Evolutionary conservation across 1,284 basidiomycete species (phyloP).

Genomic region (Cutaneotrichosporon sp.): DNA sequence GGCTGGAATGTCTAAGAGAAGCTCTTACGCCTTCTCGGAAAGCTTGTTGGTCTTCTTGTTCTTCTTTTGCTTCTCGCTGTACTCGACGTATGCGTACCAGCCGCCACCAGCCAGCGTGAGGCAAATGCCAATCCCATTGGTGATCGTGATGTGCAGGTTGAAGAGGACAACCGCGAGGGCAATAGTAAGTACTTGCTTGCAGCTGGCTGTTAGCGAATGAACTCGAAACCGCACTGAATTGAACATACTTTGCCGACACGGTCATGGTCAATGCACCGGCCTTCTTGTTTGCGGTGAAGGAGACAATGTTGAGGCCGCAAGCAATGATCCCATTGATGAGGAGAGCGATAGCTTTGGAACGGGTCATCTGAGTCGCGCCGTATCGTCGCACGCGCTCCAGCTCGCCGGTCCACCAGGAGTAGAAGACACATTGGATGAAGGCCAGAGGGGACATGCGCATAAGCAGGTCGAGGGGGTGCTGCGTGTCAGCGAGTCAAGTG

Average conservation of each 20-base stretch:
- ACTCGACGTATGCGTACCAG: constrained; percentile 73
- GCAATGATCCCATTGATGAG: constrained; percentile 76
- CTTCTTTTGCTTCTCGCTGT: constrained; percentile 54
- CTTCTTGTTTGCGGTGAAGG: constrained; percentile 84
- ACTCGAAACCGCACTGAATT: background rate
- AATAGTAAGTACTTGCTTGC: constrained; percentile 92
- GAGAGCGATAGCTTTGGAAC: constrained; percentile 56
- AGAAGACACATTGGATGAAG: constrained; percentile 73
- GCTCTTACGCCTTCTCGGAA: background rate
- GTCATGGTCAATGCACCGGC: constrained; percentile 58
- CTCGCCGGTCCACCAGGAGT: constrained; percentile 74
- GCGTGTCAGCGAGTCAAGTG: constrained; percentile 15
- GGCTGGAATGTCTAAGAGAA: no score
- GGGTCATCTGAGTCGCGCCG: constrained; percentile 55
- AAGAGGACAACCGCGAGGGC: constrained; percentile 77
- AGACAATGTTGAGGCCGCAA: constrained; percentile 84
- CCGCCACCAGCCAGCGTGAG: constrained; percentile 76
- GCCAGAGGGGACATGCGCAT: constrained; percentile 80
- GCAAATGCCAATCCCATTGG: constrained; percentile 72
- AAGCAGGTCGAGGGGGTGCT: constrained; percentile 82
- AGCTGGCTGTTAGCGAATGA: constrained; percentile 30
- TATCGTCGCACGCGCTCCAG: constrained; percentile 59
- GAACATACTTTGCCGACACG: constrained; percentile 45
- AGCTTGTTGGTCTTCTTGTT: constrained; percentile 12
- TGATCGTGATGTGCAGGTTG: constrained; percentile 68